Evolutionary conservation across 352 stramenopile genomes (phyloP).

Genomic region (Aphanomyces astaci): DNA sequence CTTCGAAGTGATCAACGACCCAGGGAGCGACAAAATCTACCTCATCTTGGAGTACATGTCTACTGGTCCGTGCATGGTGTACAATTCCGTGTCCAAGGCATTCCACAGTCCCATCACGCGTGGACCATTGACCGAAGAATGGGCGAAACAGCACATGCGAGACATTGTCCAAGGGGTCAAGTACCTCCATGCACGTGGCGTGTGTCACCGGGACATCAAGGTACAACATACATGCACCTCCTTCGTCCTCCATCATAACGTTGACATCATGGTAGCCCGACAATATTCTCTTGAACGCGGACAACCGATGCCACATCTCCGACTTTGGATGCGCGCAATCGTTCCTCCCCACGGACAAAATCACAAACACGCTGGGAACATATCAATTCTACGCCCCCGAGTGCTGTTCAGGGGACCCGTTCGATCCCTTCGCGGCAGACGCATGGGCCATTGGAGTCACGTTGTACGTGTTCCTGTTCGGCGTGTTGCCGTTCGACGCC

Average conservation of each 20-base stretch:
- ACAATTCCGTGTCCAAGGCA: constrained; percentile 46
- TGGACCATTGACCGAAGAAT: constrained; percentile 43
- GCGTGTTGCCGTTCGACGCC: constrained; percentile 67
- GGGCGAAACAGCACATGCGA: constrained; percentile 50
- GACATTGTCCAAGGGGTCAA: constrained; percentile 73
- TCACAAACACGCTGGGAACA: constrained; percentile 82
- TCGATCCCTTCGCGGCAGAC: constrained; percentile 77
- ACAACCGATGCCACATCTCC: constrained; percentile 68
- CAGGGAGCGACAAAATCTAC: constrained; percentile 71
- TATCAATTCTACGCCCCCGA: constrained; percentile 87
- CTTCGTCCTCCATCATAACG: constrained; percentile 10
- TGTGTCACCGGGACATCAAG: constrained; percentile 88
- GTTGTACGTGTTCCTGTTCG: constrained; percentile 82
- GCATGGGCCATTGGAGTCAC: constrained; percentile 80
- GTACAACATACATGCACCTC: constrained; percentile 32
- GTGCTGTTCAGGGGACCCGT: constrained; percentile 71
- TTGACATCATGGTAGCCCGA: constrained; percentile 72
- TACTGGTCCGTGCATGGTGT: constrained; percentile 74
- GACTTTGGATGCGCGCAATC: constrained; percentile 82
- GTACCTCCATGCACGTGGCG: constrained; percentile 62
- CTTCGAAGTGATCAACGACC: constrained; percentile 85
- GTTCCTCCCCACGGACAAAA: constrained; percentile 9
- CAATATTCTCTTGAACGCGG: constrained; percentile 80
- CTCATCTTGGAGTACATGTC: constrained; percentile 84
- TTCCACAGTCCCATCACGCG: constrained; percentile 64